These are phyloP conservation scores for Comarum palustre DNA, from an alignment of 306 rosid species.

Conservation along the genomic window DNA sequence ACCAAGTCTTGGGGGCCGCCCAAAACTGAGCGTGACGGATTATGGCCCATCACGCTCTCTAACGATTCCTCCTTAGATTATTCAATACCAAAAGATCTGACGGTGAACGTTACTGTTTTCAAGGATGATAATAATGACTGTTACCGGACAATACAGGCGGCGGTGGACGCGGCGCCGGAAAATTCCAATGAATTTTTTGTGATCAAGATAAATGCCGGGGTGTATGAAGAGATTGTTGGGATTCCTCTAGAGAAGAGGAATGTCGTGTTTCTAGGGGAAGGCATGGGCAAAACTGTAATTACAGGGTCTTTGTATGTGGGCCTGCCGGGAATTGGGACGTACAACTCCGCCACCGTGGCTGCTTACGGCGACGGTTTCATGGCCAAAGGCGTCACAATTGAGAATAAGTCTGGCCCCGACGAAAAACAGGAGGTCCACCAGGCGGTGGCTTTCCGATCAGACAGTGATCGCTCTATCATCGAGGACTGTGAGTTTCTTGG, in stretches of 20 bases:
- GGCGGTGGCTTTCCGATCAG: constrained; percentile 88
- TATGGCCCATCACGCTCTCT: too few species aligned
- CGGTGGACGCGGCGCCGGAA: constrained; percentile 61
- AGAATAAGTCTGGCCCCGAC: constrained; percentile 85
- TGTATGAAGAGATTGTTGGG: constrained; percentile 77
- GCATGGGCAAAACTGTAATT: constrained; percentile 72
- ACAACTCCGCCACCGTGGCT: constrained; percentile 69
- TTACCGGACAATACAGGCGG: constrained; percentile 66
- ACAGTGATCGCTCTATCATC: constrained; percentile 64
- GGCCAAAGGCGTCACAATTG: constrained; percentile 69
- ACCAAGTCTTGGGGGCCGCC: constrained; percentile 58
- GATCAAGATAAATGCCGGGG: constrained; percentile 61
- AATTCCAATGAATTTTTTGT: constrained; percentile 54
- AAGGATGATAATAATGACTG: constrained; percentile 30
- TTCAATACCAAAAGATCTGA: constrained; percentile 36
- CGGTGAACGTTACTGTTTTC: constrained; percentile 61
- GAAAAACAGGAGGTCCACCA: too few species aligned
- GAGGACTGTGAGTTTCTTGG: constrained; percentile 74
- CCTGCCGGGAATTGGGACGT: constrained; percentile 57
- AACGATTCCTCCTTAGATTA: too few species aligned
- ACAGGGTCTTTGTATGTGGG: constrained; percentile 58
- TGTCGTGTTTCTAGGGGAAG: constrained; percentile 74
- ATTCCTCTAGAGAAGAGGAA: constrained; percentile 56
- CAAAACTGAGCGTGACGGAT: constrained; percentile 65
- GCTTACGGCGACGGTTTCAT: constrained; percentile 88